Evolutionary conservation across 306 rosid genomes (phyloP).

Genomic region (Urtica urens): DNA sequence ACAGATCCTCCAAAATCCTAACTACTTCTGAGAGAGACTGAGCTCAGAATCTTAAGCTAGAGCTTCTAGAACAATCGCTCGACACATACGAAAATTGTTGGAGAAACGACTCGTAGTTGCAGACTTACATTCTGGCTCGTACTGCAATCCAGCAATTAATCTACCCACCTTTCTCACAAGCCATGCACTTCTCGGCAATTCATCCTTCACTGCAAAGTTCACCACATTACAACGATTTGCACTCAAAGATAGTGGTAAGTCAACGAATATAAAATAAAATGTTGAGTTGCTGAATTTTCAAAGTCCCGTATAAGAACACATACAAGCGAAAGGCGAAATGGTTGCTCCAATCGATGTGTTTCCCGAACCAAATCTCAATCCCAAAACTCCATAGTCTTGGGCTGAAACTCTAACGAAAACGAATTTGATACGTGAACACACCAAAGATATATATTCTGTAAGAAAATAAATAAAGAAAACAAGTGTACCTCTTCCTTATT

Average conservation of each 20-base stretch:
- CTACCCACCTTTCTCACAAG: constrained; percentile 82
- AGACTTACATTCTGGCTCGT: constrained; percentile 75
- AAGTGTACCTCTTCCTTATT: constrained; percentile 53
- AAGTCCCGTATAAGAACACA: constrained; percentile 18
- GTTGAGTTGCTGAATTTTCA: too few relatives aligned
- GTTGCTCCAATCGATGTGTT: constrained; percentile 70
- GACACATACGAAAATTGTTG: not conserved
- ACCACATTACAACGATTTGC: not conserved
- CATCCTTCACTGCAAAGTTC: constrained; percentile 50
- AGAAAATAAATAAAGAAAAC: not conserved
- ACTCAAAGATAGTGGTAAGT: not conserved
- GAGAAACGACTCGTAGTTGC: not conserved
- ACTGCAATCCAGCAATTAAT: constrained; percentile 85
- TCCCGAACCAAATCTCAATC: constrained; percentile 82
- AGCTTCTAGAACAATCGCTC: too few relatives aligned
- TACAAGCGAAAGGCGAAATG: constrained; percentile 60
- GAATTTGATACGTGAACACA: constrained; percentile 14
- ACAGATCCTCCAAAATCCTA: not conserved
- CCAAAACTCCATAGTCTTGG: constrained; percentile 64
- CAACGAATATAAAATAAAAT: not conserved
- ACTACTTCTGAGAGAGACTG: not conserved
- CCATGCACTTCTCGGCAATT: constrained; percentile 66
- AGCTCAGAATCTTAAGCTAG: too few relatives aligned
- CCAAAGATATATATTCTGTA: constrained; percentile 11
- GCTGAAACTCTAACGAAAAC: constrained; percentile 41